Conservation (phyloP, 495 filamentous ascomycete species). For the Tetracladium marchalianum region DNA sequence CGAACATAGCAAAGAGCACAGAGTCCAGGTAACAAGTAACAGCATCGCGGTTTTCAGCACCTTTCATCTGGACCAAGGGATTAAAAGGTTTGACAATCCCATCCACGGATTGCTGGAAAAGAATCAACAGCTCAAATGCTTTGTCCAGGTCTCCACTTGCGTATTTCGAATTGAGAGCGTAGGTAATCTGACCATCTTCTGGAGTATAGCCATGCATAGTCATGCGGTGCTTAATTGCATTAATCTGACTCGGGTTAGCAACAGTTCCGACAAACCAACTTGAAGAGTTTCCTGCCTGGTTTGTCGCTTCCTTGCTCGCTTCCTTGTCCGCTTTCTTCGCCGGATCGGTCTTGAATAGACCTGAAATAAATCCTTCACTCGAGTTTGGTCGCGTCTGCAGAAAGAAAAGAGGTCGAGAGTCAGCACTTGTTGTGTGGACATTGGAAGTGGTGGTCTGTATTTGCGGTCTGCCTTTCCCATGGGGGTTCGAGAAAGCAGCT, state of each 20-base stretch:
- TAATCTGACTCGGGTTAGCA: constrained; percentile 34
- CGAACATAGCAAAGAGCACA: constrained; percentile 95
- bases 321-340: constrained; percentile 41
- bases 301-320: constrained; percentile 41
- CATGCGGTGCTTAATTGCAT: constrained; percentile 41
- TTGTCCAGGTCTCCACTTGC: constrained; percentile 61
- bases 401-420: constrained; percentile 21
- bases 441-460: constrained; percentile 13
- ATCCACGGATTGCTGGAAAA: constrained; percentile 70
- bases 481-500: constrained; percentile 17
- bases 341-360: constrained; percentile 46
- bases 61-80: constrained; percentile 59
- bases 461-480: constrained; percentile 19
- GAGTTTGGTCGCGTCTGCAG: constrained; percentile 28
- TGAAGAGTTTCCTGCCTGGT: constrained; percentile 11
- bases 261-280: background rate
- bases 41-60: constrained; percentile 74
- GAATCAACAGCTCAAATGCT: constrained; percentile 61
- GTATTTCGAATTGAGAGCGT: constrained; percentile 56
- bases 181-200: constrained; percentile 53
- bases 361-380: constrained; percentile 9
- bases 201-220: constrained; percentile 43
- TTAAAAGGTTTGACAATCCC: constrained; percentile 70
- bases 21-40: constrained; percentile 91
- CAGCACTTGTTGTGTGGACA: constrained; percentile 26